Percentiles rank a stretch among this genome's conserved stretches.
phyloP scores from a whole-genome alignment of 805 yeast species.

The Kodamaea hsintzibuensis region DNA sequence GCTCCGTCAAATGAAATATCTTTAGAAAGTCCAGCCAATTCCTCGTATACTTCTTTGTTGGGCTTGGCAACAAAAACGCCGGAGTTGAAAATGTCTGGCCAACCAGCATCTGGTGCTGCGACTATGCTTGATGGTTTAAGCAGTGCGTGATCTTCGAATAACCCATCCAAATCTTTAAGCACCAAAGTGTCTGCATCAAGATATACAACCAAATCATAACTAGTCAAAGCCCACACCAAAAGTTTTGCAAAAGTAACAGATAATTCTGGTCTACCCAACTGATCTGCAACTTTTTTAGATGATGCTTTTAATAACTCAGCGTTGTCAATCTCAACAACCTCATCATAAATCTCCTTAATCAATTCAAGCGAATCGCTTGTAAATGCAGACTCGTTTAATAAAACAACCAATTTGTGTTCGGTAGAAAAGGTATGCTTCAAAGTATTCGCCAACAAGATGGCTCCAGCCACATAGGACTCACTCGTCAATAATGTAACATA shows the following conservation, averaged over 20 bases:
- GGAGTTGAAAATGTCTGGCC: slow-evolving; percentile 35
- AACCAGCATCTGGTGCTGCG: slow-evolving; percentile 33
- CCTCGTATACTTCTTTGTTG: slow-evolving; percentile 14
- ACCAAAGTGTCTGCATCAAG: slow-evolving; percentile 32
- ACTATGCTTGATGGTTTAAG: slow-evolving; percentile 15
- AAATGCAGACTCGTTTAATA: slow-evolving; percentile 18
- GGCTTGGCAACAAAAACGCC: slow-evolving; percentile 30
- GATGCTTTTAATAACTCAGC: slow-evolving; percentile 18
- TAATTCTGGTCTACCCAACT: slow-evolving; percentile 28
- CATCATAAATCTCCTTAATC: slow-evolving; percentile 24
- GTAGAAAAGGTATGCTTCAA: slow-evolving; percentile 19
- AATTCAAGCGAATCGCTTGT: slow-evolving; percentile 20
- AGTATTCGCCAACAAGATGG: slow-evolving; percentile 29
- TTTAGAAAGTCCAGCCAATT: slow-evolving; percentile 17
- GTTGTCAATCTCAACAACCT: slow-evolving; percentile 24
- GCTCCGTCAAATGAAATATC: slow-evolving; percentile 33
- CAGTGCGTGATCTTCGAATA: slow-evolving; percentile 19
- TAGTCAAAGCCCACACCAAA: slow-evolving; percentile 25
- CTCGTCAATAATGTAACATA: slow-evolving; percentile 34
- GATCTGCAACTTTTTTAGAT: slow-evolving; percentile 18
- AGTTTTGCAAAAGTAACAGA: slow-evolving; percentile 28
- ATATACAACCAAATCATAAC: slow-evolving; percentile 24
- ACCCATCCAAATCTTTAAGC: slow-evolving; percentile 20
- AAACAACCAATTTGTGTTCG: slow-evolving; percentile 19
- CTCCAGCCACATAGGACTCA: slow-evolving; percentile 38